A percentile compares a stretch with the other conserved stretches of the same genome.
phyloP scores from a whole-genome alignment of 495 filamentous ascomycete species.

The Neurospora sp. region DNA sequence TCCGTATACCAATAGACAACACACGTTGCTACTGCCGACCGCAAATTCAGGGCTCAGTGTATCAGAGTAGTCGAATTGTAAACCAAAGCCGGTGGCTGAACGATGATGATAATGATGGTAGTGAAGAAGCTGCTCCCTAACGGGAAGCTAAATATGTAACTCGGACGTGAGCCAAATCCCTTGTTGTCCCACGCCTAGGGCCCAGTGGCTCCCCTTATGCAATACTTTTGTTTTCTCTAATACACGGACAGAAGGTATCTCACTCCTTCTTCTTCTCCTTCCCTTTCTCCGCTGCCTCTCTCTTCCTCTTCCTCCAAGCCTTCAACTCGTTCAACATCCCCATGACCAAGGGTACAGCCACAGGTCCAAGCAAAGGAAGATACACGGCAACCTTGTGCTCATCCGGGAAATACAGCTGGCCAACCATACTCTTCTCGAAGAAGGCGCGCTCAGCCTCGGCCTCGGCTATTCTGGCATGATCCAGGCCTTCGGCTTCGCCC shows the following conservation, averaged over 20 bases:
- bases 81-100: neutral
- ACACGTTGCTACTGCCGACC: neutral
- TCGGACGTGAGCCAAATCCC: neutral
- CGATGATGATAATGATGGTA: neutral
- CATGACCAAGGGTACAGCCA: conserved; percentile 84
- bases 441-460: conserved; percentile 87
- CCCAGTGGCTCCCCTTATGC: neutral
- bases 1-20: neutral
- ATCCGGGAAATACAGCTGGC: conserved; percentile 93
- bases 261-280: conserved; percentile 23
- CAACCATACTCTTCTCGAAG: conserved; percentile 99
- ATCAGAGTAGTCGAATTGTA: neutral
- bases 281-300: conserved; percentile 21
- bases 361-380: conserved; percentile 78
- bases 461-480: conserved; percentile 75
- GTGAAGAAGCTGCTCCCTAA: neutral
- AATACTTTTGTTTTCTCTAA: neutral
- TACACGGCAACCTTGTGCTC: conserved; percentile 99
- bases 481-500: conserved; percentile 48
- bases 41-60: neutral
- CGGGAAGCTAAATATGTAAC: neutral
- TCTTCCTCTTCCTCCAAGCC: conserved; percentile 37
- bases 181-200: neutral
- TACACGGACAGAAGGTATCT: neutral
- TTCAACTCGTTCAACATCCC: conserved; percentile 71